Evolutionary conservation across 2,329 filamentous ascomycete species (phyloP).

Genomic region (Penicillium italicum): DNA sequence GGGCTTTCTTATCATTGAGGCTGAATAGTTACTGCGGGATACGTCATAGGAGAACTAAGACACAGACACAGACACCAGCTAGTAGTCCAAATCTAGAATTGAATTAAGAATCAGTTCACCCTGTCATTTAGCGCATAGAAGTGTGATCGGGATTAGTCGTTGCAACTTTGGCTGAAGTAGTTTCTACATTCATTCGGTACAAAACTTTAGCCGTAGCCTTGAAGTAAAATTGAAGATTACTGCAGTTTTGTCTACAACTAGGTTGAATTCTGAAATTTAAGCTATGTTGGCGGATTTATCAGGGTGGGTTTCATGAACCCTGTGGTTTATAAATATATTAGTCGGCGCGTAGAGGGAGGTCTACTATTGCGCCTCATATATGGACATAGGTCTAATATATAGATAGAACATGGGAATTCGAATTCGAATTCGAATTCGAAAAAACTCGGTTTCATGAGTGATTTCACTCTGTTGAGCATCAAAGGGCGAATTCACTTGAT

Average conservation of each 20-base stretch:
- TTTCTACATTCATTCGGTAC: neutral
- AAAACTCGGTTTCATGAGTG: neutral
- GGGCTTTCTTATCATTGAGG: neutral
- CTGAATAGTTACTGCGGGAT: neutral
- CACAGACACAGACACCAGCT: neutral
- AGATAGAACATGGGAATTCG: neutral
- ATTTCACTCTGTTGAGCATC: neutral
- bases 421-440: too few species aligned
- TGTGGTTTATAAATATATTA: neutral
- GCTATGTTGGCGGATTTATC: too few species aligned
- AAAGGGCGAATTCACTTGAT: neutral
- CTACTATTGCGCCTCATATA: neutral
- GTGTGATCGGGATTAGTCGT: neutral
- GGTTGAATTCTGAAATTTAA: neutral
- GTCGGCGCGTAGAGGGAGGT: neutral
- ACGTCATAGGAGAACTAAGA: neutral
- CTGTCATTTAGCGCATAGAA: neutral
- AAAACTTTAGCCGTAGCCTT: neutral
- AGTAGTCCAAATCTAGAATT: neutral
- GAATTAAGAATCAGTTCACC: neutral
- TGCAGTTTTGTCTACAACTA: neutral
- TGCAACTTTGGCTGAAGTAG: neutral
- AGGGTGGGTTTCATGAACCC: neutral
- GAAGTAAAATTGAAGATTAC: neutral
- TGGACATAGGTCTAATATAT: neutral